Evolutionary conservation across 306 rosid genomes (phyloP).

Genomic region (Dalbergia cultrata): DNA sequence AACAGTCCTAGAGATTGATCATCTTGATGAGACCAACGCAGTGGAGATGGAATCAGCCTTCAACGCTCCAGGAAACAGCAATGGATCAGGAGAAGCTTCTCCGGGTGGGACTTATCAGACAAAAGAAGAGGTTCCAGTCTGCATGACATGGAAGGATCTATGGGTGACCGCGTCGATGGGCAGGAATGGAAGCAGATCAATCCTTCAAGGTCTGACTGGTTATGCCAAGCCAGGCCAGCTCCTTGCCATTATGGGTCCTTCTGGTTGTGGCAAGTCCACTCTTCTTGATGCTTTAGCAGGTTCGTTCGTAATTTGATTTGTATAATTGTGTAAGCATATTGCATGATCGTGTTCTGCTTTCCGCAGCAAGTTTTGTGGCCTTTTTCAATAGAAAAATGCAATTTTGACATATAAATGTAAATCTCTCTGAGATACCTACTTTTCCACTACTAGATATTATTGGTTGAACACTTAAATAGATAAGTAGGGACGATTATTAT

Average conservation of each 20-base stretch:
- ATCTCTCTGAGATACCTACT: no score
- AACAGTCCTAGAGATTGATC: constrained; percentile 18
- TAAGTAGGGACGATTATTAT: no score
- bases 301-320: constrained; percentile 3
- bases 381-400: no score
- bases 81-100: background rate
- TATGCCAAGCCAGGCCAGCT: constrained; percentile 73
- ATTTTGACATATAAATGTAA: no score
- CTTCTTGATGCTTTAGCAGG: constrained; percentile 82
- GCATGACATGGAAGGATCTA: constrained; percentile 70
- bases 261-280: constrained; percentile 87
- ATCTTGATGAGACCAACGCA: background rate
- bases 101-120: background rate
- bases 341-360: no score
- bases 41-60: constrained; percentile 19
- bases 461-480: no score
- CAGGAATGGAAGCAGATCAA: constrained; percentile 48
- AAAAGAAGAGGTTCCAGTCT: constrained; percentile 45
- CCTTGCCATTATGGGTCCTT: constrained; percentile 81
- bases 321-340: background rate
- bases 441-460: no score
- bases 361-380: no score
- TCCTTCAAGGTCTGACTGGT: constrained; percentile 70
- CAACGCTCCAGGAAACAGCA: background rate
- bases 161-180: constrained; percentile 57